Percentiles rank a stretch among this genome's conserved stretches.
These are phyloP conservation scores for Suillus tomentosus DNA, from an alignment of 768 basidiomycete genomes.

Conservation along the genomic window DNA sequence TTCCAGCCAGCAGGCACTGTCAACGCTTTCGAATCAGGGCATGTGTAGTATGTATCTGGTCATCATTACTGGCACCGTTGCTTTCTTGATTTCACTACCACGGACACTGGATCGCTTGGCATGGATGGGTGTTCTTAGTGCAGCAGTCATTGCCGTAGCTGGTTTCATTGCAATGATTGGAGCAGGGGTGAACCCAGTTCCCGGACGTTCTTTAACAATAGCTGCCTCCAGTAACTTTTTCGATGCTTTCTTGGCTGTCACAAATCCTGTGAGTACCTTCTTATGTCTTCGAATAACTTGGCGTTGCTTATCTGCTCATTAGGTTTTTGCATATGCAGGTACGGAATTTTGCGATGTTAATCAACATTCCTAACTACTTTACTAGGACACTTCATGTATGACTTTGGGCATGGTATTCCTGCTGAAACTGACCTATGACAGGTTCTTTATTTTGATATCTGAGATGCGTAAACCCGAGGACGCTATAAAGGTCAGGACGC, in stretches of 20 bases:
- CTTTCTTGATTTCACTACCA: constrained; percentile 45
- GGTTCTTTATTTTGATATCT: constrained; percentile 60
- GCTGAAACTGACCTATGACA: constrained; percentile 19
- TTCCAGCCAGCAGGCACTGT: constrained; percentile 55
- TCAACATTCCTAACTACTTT: neutral
- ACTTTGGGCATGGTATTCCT: neutral
- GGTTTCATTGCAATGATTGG: constrained; percentile 54
- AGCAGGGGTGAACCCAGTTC: constrained; percentile 47
- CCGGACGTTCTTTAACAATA: constrained; percentile 40
- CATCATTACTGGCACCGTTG: constrained; percentile 48
- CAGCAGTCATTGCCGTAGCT: constrained; percentile 42
- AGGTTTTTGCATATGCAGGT: constrained; percentile 57
- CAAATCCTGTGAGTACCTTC: constrained; percentile 45
- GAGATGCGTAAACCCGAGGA: constrained; percentile 55
- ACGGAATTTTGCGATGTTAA: constrained; percentile 15
- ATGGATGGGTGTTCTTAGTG: constrained; percentile 50
- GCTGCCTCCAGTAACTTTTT: constrained; percentile 45
- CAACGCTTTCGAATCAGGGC: constrained; percentile 48
- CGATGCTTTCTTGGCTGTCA: constrained; percentile 53
- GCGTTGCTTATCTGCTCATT: neutral
- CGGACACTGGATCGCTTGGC: constrained; percentile 48
- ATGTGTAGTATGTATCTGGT: constrained; percentile 48
- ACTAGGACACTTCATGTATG: constrained; percentile 55
- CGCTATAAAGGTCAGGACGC: constrained; percentile 51
- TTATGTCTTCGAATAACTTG: neutral